Evolutionary conservation across 768 basidiomycete species (phyloP).

Genomic region (Xanthoconium stramineum): DNA sequence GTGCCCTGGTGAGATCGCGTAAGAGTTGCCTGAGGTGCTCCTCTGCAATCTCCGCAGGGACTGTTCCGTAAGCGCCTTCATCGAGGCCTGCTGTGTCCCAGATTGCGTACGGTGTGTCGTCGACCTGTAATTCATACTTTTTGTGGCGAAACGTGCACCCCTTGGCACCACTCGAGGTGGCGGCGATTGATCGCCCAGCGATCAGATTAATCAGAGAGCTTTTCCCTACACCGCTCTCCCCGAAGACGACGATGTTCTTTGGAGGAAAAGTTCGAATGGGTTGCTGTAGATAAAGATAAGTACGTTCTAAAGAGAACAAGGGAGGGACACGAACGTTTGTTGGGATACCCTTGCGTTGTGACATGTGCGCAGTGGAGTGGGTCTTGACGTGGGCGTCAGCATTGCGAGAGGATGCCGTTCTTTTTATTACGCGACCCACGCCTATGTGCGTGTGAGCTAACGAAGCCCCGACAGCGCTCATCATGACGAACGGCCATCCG

Average conservation of each 20-base stretch:
- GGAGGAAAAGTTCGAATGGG: conserved; percentile 4
- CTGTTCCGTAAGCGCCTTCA: conserved; percentile 31
- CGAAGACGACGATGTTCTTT: conserved; percentile 28
- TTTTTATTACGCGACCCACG: conserved; percentile 19
- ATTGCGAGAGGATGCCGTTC: conserved; percentile 3
- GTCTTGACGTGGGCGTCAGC: conserved; percentile 4
- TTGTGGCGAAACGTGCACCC: conserved; percentile 35
- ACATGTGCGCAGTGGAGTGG: conserved; percentile 22
- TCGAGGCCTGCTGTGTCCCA: conserved; percentile 41
- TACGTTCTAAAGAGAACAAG: conserved; percentile 3
- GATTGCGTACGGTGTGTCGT: conserved; percentile 23
- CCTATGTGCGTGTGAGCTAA: conserved; percentile 5
- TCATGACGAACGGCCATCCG: not conserved
- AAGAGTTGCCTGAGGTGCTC: conserved; percentile 24
- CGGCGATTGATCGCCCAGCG: conserved; percentile 36
- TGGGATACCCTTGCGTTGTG: conserved; percentile 18
- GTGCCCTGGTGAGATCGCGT: conserved; percentile 21
- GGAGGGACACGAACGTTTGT: conserved; percentile 8
- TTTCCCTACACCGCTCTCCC: conserved; percentile 35
- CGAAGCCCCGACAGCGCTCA: conserved; percentile 23
- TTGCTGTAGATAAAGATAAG: conserved; percentile 10
- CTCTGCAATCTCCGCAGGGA: conserved; percentile 30
- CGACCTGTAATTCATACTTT: conserved; percentile 27
- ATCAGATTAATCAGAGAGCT: conserved; percentile 45
- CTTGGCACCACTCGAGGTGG: conserved; percentile 30